phyloP scores from a whole-genome alignment of 2,329 filamentous ascomycete species.

The Colletotrichum sp. region DNA sequence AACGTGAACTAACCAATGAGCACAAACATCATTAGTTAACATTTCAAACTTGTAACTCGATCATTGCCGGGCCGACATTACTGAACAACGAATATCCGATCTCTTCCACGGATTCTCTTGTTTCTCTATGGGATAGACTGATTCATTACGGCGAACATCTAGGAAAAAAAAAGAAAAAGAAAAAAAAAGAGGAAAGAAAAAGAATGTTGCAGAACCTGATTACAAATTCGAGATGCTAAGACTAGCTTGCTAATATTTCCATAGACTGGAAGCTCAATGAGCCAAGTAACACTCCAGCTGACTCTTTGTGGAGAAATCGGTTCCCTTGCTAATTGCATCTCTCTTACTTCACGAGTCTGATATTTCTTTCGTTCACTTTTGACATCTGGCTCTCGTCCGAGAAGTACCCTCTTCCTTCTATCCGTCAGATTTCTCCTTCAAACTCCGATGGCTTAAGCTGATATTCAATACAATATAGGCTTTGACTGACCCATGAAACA shows the following conservation, averaged over 20 bases:
- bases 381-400: not conserved
- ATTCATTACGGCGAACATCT: not conserved
- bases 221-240: not conserved
- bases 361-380: not conserved
- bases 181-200: not conserved
- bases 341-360: not conserved
- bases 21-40: not conserved
- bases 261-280: not conserved
- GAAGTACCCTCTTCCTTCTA: not conserved
- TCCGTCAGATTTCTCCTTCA: too few relatives aligned
- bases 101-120: not conserved
- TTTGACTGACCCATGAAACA: rapidly evolving
- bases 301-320: not conserved
- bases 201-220: rapidly evolving
- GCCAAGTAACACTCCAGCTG: not conserved
- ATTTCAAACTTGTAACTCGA: not conserved
- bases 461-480: rapidly evolving
- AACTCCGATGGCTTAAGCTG: rapidly evolving
- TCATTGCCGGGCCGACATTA: not conserved
- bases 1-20: not conserved
- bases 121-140: rapidly evolving
- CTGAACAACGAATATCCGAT: not conserved
- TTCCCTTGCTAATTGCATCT: not conserved
- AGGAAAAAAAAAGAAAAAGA: not conserved
- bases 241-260: not conserved